Evolutionary conservation across 768 basidiomycete genomes (phyloP).

Genomic region (Coprinopsis strossmayeri): DNA sequence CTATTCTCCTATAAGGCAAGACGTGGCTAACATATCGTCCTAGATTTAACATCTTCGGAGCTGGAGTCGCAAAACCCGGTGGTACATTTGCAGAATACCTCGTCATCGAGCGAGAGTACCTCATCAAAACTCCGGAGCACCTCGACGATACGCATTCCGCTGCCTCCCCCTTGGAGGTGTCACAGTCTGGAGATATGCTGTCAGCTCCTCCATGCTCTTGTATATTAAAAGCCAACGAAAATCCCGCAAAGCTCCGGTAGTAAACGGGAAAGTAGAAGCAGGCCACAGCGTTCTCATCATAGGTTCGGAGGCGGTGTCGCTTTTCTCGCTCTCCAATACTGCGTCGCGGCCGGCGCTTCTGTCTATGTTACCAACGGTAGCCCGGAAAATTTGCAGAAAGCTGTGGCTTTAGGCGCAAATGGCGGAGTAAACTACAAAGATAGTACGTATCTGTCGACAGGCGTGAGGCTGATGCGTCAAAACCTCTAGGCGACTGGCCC

Average conservation of each 20-base stretch:
- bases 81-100: constrained; percentile 79
- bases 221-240: no score
- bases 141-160: constrained; percentile 62
- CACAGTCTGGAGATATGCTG: constrained; percentile 74
- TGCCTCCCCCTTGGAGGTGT: constrained; percentile 75
- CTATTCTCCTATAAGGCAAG: no score
- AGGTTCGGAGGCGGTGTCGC: constrained; percentile 86
- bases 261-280: constrained; percentile 54
- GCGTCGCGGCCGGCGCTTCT: constrained; percentile 64
- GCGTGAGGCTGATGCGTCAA: no score
- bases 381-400: constrained; percentile 61
- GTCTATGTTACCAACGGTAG: constrained; percentile 81
- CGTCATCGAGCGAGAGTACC: constrained; percentile 61
- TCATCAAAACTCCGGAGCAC: constrained; percentile 63
- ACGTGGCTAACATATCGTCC: background rate
- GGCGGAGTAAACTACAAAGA: constrained; percentile 75
- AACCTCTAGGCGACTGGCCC: constrained; percentile 52
- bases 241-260: constrained; percentile 12
- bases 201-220: background rate
- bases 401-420: constrained; percentile 60
- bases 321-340: constrained; percentile 66
- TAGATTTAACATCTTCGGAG: constrained; percentile 38
- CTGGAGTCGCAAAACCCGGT: constrained; percentile 42
- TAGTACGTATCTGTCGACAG: constrained; percentile 29
- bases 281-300: constrained; percentile 77